Evolutionary conservation across 176 grass and related monocot genomes (phyloP).

Genomic region (Neostapfia colusana): DNA sequence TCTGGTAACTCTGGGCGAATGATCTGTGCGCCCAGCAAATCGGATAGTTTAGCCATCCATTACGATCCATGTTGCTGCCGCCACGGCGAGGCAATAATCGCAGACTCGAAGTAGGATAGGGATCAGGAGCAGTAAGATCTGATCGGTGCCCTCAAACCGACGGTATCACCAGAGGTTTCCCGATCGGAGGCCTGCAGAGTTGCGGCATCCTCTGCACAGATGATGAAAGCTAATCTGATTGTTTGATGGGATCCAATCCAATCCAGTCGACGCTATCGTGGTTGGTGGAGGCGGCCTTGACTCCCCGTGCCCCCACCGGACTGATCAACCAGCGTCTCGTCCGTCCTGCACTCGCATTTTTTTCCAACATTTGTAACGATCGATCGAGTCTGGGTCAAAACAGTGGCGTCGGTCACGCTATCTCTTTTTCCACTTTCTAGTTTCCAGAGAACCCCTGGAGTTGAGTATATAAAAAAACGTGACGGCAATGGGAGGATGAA

Average conservation of each 20-base stretch:
- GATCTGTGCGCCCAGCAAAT: no score
- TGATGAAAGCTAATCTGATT: not conserved
- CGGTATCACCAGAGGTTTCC: not conserved
- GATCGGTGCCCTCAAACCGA: not conserved
- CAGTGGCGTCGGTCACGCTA: not conserved
- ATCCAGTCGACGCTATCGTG: not conserved
- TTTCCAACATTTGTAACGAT: no score
- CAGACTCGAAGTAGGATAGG: not conserved
- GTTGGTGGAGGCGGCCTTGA: not conserved
- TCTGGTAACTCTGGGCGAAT: not conserved
- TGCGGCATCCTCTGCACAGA: not conserved
- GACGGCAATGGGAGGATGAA: not conserved
- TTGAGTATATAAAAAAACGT: not conserved
- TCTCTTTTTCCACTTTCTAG: not conserved
- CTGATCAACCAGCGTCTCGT: not conserved
- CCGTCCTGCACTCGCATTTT: no score
- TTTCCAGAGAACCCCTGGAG: not conserved
- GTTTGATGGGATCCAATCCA: not conserved
- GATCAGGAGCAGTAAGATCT: not conserved
- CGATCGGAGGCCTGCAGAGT: not conserved
- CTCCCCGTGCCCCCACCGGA: not conserved
- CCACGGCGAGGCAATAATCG: not conserved
- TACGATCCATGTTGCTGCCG: not conserved
- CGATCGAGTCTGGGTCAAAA: no score
- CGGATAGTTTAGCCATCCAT: not conserved